These are phyloP conservation scores for Casuarina cunninghamiana DNA, from an alignment of 306 rosid genomes.

Conservation along the genomic window DNA sequence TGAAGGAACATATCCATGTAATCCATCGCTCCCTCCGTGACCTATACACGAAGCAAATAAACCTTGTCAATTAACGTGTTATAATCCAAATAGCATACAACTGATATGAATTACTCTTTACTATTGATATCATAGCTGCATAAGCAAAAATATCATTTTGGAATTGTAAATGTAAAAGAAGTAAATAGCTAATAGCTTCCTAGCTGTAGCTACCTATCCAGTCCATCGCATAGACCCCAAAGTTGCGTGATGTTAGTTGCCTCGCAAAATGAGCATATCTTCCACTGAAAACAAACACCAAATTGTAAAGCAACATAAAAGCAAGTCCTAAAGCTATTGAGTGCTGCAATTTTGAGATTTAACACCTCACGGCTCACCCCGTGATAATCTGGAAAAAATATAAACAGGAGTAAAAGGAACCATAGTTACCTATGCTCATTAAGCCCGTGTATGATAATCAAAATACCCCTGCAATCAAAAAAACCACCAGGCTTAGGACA, in stretches of 20 bases:
- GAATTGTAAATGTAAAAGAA: constrained; percentile 4
- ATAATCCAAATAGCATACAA: not conserved
- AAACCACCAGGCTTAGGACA: constrained; percentile 20
- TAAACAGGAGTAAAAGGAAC: not conserved
- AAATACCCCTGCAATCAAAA: constrained; percentile 71
- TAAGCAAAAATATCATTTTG: not conserved
- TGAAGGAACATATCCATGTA: constrained; percentile 98
- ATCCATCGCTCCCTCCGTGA: constrained; percentile 99
- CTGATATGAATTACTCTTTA: not conserved
- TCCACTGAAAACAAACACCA: constrained; percentile 66
- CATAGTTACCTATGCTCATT: constrained; percentile 85
- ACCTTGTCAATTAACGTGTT: constrained; percentile 6
- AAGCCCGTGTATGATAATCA: constrained; percentile 89
- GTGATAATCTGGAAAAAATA: not conserved
- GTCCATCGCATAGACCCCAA: constrained; percentile 97
- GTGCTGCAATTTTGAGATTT: not conserved
- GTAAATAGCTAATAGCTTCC: constrained; percentile 2
- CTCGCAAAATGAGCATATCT: constrained; percentile 85
- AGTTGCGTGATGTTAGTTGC: constrained; percentile 71
- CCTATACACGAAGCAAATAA: constrained; percentile 45
- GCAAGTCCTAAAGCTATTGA: not conserved
- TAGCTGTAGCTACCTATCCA: constrained; percentile 70
- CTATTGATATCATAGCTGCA: not conserved
- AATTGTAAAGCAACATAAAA: constrained; percentile 8
- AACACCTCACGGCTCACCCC: not conserved